Conservation (phyloP, 176 grass and related monocot genomes). For the Paspalum notatum region DNA sequence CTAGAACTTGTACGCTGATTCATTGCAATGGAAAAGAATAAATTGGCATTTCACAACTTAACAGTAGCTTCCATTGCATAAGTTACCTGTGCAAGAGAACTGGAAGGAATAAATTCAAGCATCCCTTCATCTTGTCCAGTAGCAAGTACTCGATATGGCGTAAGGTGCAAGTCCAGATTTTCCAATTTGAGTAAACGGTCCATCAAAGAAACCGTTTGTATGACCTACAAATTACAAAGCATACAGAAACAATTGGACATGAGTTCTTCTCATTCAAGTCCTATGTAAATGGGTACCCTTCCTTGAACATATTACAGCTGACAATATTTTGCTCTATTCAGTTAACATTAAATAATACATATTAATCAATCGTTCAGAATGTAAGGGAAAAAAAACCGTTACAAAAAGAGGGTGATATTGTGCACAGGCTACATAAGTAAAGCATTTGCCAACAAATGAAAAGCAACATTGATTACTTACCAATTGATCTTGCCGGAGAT, state of each 20-base stretch:
- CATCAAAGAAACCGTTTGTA: conserved; percentile 98
- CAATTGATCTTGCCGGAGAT: conserved; percentile 97
- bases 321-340: conserved; percentile 9
- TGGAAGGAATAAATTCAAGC: conserved; percentile 94
- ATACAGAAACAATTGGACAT: conserved; percentile 24
- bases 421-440: conserved; percentile 25
- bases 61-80: conserved; percentile 9
- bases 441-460: neutral
- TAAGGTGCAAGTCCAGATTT: conserved; percentile 97
- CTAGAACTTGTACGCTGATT: conserved; percentile 23
- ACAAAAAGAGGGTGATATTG: neutral
- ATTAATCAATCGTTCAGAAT: neutral
- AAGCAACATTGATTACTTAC: conserved; percentile 50
- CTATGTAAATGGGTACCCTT: neutral
- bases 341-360: conserved; percentile 6
- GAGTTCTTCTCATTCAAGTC: conserved; percentile 23
- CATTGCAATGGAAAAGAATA: conserved; percentile 6
- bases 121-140: conserved; percentile 99
- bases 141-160: conserved; percentile 95
- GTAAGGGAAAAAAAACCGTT: neutral
- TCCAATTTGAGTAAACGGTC: conserved; percentile 98
- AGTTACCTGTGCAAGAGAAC: conserved; percentile 95
- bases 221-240: conserved; percentile 74
- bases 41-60: conserved; percentile 21
- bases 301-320: neutral